Evolutionary conservation across 2,329 filamentous ascomycete species (phyloP), one percentile per base, ranked within the genome.

Genomic region (Penicillium glabrum): DNA sequence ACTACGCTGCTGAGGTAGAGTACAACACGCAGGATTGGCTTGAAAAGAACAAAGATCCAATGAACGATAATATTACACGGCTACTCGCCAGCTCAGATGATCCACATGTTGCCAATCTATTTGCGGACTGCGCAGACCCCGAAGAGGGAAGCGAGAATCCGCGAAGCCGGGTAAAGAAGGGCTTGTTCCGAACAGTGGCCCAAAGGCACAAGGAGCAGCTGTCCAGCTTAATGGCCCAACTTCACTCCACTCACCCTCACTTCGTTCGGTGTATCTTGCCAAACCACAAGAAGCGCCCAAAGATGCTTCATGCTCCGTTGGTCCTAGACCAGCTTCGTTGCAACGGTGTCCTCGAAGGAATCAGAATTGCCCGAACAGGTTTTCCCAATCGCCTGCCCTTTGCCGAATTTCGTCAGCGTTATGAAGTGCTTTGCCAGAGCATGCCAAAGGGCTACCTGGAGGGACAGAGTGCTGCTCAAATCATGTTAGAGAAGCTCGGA

Each of bases 281-380:
- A 3, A 99, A 99, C 70, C 95, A 99, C 80, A 97, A 96, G 77
- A 99, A 99, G 77, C 85, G 88, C 24, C 91, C 95, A 0, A 99
- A 99, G 75, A 89, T 93, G 70, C 91, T 98, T 74, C 90, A 89
- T 69, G 91, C 90, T 3, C 86, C 92, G 2, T 84, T 99, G n/a
- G 96, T 99, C 1, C 83, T 99, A 6, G 95, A 99, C 69, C 96
- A 99, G 73, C 80, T 99, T n/a, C 87, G 95, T 51, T 99, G 95
- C 77, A 99, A 99, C 72, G 95, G 95, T 89, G 95, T 99, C 3
- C 82, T 99, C n/a, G 95, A 99, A 77, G 95, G 95, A 60, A 99
- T 99, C 69, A 86, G 95, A 59, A 99, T 99, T 74, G 95, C 95
- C 24, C 87, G 95, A 46, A 99, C 96, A 5, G 95, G 95, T 24